phyloP scores from a whole-genome alignment of 495 filamentous ascomycete genomes.

The Penicilliopsis zonata region DNA sequence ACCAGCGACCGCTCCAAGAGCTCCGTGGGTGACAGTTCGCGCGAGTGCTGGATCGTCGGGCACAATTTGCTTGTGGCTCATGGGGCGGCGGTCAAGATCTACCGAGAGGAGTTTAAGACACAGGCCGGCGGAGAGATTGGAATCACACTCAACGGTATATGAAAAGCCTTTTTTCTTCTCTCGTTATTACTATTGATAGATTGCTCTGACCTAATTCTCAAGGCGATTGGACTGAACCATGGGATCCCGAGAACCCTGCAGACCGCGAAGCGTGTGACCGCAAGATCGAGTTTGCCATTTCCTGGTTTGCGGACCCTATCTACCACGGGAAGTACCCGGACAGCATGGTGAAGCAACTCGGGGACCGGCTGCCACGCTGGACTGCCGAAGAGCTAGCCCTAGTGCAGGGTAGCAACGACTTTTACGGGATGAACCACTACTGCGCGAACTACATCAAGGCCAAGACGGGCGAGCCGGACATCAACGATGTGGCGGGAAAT shows the following conservation, averaged over 20 bases:
- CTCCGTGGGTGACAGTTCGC: conserved; percentile 33
- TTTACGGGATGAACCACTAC: conserved; percentile 82
- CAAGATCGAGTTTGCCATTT: conserved; percentile 43
- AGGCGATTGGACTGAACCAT: conserved; percentile 53
- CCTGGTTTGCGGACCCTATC: conserved; percentile 58
- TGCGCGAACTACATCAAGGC: conserved; percentile 73
- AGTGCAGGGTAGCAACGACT: conserved; percentile 66
- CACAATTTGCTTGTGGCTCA: conserved; percentile 39
- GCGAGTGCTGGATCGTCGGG: conserved; percentile 40
- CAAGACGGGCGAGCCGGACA: conserved; percentile 42
- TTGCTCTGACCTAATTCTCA: conserved; percentile 1
- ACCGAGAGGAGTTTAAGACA: conserved; percentile 38
- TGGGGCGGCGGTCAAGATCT: conserved; percentile 37
- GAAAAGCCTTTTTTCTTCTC: too few species aligned
- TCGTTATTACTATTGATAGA: too few species aligned
- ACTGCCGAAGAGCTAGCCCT: conserved; percentile 52
- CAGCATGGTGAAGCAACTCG: conserved; percentile 63
- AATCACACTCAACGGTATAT: conserved; percentile 46
- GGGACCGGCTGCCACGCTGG: conserved; percentile 54
- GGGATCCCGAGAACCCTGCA: conserved; percentile 34
- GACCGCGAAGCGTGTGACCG: conserved; percentile 40
- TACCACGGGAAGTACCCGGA: conserved; percentile 67
- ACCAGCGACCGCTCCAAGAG: conserved; percentile 38
- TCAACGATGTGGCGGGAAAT: conserved; percentile 59
- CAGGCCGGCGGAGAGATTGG: conserved; percentile 37